These are phyloP conservation scores for Ceratorhiza oryzae-sativae DNA, from an alignment of 1,284 basidiomycete species.

Conservation along the genomic window DNA sequence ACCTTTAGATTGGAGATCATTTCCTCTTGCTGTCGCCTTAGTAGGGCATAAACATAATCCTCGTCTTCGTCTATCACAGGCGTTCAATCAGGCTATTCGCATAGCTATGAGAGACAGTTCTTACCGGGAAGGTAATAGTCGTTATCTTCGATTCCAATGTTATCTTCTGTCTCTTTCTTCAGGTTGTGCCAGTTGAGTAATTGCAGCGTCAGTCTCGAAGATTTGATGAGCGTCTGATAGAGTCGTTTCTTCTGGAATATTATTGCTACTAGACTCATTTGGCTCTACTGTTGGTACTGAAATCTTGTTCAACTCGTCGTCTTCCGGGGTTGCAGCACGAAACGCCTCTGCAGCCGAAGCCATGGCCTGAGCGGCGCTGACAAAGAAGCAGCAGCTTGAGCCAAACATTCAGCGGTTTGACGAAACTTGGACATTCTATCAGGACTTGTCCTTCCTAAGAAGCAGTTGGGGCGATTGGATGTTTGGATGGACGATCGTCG, in stretches of 20 bases:
- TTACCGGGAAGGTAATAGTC: constrained; percentile 4
- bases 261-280: too few relatives aligned
- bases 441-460: neutral
- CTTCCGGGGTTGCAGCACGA: neutral
- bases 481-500: too few relatives aligned
- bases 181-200: neutral
- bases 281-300: neutral
- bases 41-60: neutral
- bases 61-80: neutral
- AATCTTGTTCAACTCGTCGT: too few relatives aligned
- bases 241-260: too few relatives aligned
- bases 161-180: neutral
- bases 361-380: constrained; percentile 2
- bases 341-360: constrained; percentile 14
- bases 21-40: neutral
- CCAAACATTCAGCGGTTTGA: neutral
- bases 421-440: neutral
- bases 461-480: too few relatives aligned
- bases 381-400: neutral
- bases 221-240: too few relatives aligned
- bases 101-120: neutral
- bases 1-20: too few relatives aligned
- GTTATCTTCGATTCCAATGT: neutral
- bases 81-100: too few relatives aligned
- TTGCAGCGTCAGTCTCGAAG: too few relatives aligned